Percentiles rank a stretch among this genome's conserved stretches.
phyloP scores from a whole-genome alignment of 176 grass and related monocot genomes.

The Eremochloa ophiuroides region DNA sequence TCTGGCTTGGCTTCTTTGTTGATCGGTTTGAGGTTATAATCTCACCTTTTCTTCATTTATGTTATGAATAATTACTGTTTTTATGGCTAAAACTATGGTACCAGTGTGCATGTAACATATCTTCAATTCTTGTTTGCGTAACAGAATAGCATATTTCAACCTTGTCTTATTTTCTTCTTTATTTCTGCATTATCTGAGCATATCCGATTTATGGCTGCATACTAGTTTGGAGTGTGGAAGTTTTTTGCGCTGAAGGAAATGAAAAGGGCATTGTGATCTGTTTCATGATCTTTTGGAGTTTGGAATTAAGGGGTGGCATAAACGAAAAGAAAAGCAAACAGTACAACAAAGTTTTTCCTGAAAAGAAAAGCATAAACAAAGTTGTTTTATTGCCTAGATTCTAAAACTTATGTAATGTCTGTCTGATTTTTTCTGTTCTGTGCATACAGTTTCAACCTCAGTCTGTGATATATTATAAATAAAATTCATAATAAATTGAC shows the following conservation, averaged over 20 bases:
- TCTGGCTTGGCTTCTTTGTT: slow-evolving; percentile 99
- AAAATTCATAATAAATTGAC: background rate
- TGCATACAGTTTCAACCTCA: background rate
- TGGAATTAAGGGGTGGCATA: background rate
- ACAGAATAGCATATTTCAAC: background rate
- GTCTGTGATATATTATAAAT: background rate
- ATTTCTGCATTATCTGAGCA: background rate
- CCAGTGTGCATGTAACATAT: background rate
- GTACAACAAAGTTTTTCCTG: background rate
- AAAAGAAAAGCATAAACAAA: no score
- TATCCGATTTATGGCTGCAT: background rate
- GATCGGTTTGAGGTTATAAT: slow-evolving; percentile 96
- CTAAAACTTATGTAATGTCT: background rate
- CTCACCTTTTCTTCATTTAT: slow-evolving; percentile 29
- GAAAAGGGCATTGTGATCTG: background rate
- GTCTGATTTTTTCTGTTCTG: background rate
- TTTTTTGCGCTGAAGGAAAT: background rate
- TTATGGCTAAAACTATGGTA: background rate
- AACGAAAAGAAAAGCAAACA: background rate
- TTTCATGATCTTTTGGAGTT: background rate
- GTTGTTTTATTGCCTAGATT: background rate
- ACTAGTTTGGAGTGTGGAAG: background rate
- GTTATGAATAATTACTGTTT: slow-evolving; percentile 21
- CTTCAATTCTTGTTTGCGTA: background rate
- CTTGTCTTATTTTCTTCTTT: background rate